Base-by-base conservation (phyloP, 768 basidiomycete genomes). In the Krasilnikovozyma curviuscula region DNA sequence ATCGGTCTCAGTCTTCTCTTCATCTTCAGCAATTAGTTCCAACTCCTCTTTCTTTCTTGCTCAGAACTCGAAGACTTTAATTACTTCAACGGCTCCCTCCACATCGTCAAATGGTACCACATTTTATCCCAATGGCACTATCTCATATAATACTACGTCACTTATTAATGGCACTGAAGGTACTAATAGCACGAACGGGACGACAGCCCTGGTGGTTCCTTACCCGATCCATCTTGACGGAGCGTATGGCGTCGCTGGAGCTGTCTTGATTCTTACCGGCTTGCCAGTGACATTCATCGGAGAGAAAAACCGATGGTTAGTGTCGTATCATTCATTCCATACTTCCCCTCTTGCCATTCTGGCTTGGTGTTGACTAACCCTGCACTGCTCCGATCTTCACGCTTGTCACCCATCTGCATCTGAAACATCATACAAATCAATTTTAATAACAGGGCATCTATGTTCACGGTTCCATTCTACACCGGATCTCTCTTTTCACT, bases 381-480 rank as follows among this genome's bases (percentile, higher is more conserved):
- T 16, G 5, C 38, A 7, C n/a, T 28, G 5, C n/a, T 31, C 24
- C 34, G 41, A 37, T 31, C 42, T 8, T 21, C 14, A n/a, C 34
- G 8, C 31, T 48, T 54, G 49, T 21, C 51, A 38, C 49, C 52
- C 14, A 18, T 47, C 47, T 19, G 48, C 45, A 53, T 54, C 40
- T 50, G 40, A 29, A 23, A 25, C 39, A 39, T 40, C 42, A 47
- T 16, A 21, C 38, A 3, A 14, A 54, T 54, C 48, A 39, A 46
- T 44, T 48, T 40, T 49, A 46, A 29, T 43, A 43, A 38, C 61
- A 85, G 84, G 83, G 82, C 83, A 18, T 88, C 86, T 12, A 81
- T 89, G 69, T 91, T 93, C 66, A 71, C 95, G 57, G 79, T 83
- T 53, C 83, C 85, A 34, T 85, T 85, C 66, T 95, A 93, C 67